Conservation (phyloP, 192 early-diverging fungal genomes). For the Podila epigama region DNA sequence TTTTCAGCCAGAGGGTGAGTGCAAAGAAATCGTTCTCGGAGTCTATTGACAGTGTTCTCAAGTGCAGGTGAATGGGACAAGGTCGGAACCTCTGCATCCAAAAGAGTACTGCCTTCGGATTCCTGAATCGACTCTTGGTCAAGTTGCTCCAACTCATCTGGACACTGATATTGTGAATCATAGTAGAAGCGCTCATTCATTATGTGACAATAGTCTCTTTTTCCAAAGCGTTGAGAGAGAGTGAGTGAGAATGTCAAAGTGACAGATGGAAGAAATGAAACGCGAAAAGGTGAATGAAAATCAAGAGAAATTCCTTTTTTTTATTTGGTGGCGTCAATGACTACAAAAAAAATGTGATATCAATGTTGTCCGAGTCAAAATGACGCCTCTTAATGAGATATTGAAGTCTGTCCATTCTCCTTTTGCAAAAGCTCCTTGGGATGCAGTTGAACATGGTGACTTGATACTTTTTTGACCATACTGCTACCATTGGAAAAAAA, state of each 20-base stretch:
- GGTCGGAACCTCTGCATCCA: conserved; percentile 9
- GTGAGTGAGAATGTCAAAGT: no score
- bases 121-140: neutral
- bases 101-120: conserved; percentile 6
- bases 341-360: no score
- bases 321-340: no score
- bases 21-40: conserved; percentile 28
- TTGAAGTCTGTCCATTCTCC: neutral
- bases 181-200: neutral
- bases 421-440: conserved; percentile 20
- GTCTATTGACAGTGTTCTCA: neutral
- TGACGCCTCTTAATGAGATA: no score
- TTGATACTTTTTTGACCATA: conserved; percentile 45
- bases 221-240: no score
- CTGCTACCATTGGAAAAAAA: neutral
- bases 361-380: no score
- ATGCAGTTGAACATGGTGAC: conserved; percentile 24
- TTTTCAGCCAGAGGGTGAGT: conserved; percentile 8
- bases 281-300: no score
- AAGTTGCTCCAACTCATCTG: neutral
- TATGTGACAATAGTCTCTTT: no score
- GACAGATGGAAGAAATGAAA: no score
- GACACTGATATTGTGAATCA: neutral
- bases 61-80: neutral
- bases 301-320: no score